Evolutionary conservation across 306 rosid genomes (phyloP).

Genomic region (Vachellia pachyceras): DNA sequence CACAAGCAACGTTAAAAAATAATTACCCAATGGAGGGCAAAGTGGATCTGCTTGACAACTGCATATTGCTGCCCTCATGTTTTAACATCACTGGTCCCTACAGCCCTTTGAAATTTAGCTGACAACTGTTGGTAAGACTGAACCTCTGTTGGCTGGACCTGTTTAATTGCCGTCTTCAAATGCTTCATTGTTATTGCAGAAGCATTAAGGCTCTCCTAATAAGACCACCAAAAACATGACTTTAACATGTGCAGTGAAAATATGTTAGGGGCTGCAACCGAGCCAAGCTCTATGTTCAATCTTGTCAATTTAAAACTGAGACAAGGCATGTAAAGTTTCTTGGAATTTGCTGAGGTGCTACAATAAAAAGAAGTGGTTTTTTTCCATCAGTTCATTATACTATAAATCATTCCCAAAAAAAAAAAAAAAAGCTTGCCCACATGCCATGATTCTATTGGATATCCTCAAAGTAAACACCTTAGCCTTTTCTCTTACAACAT

Average conservation of each 20-base stretch:
- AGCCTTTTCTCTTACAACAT: not conserved
- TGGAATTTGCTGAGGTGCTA: too few species aligned
- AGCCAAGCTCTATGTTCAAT: not conserved
- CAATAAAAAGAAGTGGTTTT: too few species aligned
- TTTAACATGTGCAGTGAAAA: not conserved
- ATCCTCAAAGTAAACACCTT: not conserved
- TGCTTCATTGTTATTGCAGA: conserved; percentile 75
- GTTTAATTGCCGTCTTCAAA: conserved; percentile 64
- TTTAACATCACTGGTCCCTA: conserved; percentile 47
- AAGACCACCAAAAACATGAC: conserved; percentile 18
- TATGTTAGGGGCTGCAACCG: not conserved
- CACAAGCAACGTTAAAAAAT: conserved; percentile 27
- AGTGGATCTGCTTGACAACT: conserved; percentile 33
- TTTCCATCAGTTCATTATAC: too few species aligned
- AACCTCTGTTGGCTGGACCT: conserved; percentile 67
- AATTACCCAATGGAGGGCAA: conserved; percentile 55
- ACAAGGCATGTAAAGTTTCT: not conserved
- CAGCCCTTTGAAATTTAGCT: conserved; percentile 75
- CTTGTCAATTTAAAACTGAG: not conserved
- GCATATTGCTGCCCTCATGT: conserved; percentile 42
- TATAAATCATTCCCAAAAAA: not conserved
- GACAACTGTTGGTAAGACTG: conserved; percentile 70
- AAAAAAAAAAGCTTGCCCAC: not conserved
- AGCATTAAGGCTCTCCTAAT: conserved; percentile 72
- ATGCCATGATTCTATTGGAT: not conserved